Evolutionary conservation across 2,329 filamentous ascomycete species (phyloP), one percentile per base, ranked within the genome.

Genomic region (Thelonectria blattea): DNA sequence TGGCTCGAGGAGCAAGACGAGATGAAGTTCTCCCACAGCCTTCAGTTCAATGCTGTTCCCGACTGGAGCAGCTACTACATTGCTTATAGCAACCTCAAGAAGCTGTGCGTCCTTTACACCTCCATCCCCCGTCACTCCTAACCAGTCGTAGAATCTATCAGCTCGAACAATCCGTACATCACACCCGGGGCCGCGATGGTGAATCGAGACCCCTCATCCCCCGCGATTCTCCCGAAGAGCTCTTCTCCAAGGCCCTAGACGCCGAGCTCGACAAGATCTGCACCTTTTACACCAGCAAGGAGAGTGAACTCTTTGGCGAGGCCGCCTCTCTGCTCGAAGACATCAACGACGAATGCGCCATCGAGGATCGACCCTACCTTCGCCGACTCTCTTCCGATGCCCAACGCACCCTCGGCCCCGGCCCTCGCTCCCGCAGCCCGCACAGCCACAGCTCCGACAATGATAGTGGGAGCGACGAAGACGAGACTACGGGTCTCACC

Each of bases 1-100:
- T 85, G 86, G 83, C 88, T 93, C 71, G 86, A 91, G 70, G 82
- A 88, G 69, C 85, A 83, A 67, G 88, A 91, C 87, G 91, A 92
- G 74, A 99, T 99, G 95, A 98, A 98, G 89, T 99, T 99, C 84
- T 98, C 94, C 17, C 95, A 99, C 77, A 98, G 94, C 79, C 90
- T 99, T 71, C 95, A 99, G 83, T 99, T 99, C 81, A 99, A 99
- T 81, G 93, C 95, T 65, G 95, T 99, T 70, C 95, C 95, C n/a
- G 95, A 99, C 79, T 99, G 95, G 95, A 97, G 92, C 81, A 93
- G 89, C 72, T 88, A 98, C 78, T 99, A 99, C 78, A 96, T 99
- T 74, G 91, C 93, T 62, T 99, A 99, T 79, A 97, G 93, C 80
- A 98, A 97, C 73, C 85, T 99, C 70, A 99, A 99, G 84, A 99